A percentile compares a stretch with the other conserved stretches of the same genome.
phyloP scores from a whole-genome alignment of 352 stramenopile genomes.

The Phytopythium aichiense region DNA sequence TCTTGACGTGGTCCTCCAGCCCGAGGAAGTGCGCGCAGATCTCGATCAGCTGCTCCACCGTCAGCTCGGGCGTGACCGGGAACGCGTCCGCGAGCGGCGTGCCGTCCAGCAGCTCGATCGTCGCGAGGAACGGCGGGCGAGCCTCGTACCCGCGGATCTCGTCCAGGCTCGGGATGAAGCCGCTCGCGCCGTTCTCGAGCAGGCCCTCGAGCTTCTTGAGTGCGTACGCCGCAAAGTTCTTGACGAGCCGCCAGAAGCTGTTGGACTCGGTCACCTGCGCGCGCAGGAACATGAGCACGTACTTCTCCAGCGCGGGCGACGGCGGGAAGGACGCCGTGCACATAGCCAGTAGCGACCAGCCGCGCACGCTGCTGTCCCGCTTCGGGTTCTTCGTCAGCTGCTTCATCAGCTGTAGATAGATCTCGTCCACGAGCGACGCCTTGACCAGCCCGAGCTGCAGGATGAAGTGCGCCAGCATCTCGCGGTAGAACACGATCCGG shows the following conservation, averaged over 20 bases:
- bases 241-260: constrained; percentile 72
- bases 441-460: too few species aligned
- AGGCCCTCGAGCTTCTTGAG: constrained; percentile 91
- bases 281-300: constrained; percentile 89
- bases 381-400: too few species aligned
- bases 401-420: too few species aligned
- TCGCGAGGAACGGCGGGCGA: constrained; percentile 90
- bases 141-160: constrained; percentile 93
- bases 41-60: constrained; percentile 87
- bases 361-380: too few species aligned
- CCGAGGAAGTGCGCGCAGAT: constrained; percentile 92
- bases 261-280: constrained; percentile 68
- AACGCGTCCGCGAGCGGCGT: constrained; percentile 89
- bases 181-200: constrained; percentile 81
- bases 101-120: constrained; percentile 92
- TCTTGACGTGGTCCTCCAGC: constrained; percentile 83
- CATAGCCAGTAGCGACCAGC: too few species aligned
- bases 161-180: constrained; percentile 92
- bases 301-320: constrained; percentile 70
- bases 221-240: constrained; percentile 90
- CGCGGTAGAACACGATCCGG: constrained; percentile 91
- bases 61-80: constrained; percentile 91
- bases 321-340: too few species aligned
- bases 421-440: too few species aligned
- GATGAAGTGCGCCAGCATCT: constrained; percentile 37